These are phyloP conservation scores for Beauveria caledonica DNA, from an alignment of 2,329 filamentous ascomycete genomes.

Conservation along the genomic window DNA sequence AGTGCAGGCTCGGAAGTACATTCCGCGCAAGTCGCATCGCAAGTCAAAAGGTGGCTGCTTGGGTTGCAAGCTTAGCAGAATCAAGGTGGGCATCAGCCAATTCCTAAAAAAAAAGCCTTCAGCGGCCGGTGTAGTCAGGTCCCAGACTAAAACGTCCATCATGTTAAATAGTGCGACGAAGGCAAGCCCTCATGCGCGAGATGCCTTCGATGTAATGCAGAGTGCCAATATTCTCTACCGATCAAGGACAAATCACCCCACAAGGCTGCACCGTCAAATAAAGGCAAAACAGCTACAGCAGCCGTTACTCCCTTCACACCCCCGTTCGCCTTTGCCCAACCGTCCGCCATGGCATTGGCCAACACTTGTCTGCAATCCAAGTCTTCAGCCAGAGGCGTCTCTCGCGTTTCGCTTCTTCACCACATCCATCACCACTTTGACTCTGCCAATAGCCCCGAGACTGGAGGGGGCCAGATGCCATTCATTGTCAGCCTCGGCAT, in stretches of 20 bases:
- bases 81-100: constrained; percentile 16
- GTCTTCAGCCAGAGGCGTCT: constrained; percentile 11
- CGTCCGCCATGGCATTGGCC: not conserved
- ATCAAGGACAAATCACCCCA: not conserved
- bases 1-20: constrained; percentile 13
- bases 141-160: not conserved
- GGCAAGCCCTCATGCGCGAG: constrained; percentile 16
- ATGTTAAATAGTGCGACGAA: constrained; percentile 16
- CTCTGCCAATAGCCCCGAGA: constrained; percentile 2
- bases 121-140: not conserved
- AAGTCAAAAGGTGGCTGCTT: constrained; percentile 17
- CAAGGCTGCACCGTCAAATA: too few species aligned
- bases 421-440: constrained; percentile 13
- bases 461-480: constrained; percentile 7
- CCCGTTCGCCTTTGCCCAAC: constrained; percentile 9
- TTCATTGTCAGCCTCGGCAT: constrained; percentile 13
- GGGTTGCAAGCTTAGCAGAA: constrained; percentile 17
- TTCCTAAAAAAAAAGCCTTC: too few species aligned
- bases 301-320: not conserved
- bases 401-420: constrained; percentile 14
- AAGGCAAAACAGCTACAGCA: not conserved
- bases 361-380: not conserved
- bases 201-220: constrained; percentile 15
- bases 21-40: constrained; percentile 15
- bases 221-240: constrained; percentile 9